Base-by-base conservation (phyloP, 2,329 filamentous ascomycete genomes). In the Calonectria pseudoreteaudii region DNA sequence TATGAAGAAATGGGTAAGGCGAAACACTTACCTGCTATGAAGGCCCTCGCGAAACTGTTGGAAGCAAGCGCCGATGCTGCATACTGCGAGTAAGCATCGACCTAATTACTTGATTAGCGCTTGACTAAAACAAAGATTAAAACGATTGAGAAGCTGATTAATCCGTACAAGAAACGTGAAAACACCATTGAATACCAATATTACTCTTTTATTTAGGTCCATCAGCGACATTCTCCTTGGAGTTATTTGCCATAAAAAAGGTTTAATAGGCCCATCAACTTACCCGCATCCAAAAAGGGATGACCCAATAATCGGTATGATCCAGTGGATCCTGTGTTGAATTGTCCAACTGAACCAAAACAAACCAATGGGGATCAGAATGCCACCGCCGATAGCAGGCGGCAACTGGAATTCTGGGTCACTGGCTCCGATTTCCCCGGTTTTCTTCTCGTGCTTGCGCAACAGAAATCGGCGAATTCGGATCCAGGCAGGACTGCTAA, bases 301-400 rank as follows among this genome's bases (percentile, higher is more conserved):
- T 1, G 75, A 78, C 0, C 75, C 77, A 62, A 75, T 36, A 3
- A 78, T 74, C 0, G 77, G 75, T 2, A 78, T 58, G 3, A 77
- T 73, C 77, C 77, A 78, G 41, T 77, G 77, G 3, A 79, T 38
- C 0, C 34, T 64, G 0, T 50, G 26, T 2, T 77, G 72, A 0
- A 69, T 78, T 0, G 77, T 79, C 77, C 74, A 77, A 14, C 68
- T 72, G 31, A 78, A 76, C 77, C 75, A 79, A 4, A 78, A 77
- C 72, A 79, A 5, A 0, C 75, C 74, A 14, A 75, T 68, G 0
- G 77, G 77, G 0, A 79, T 75, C 0, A 79, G 66, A 1, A 76
- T 26, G 0, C 72, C 70, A 0, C 77, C 77, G 4, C 70, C 56
- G 1, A 79, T 76, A 14, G 60, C 68, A 2, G 75, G 70, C 4